A percentile compares a stretch with the other conserved stretches of the same genome.
phyloP scores from a whole-genome alignment of 2,329 filamentous ascomycete species.

The Fusarium metavorans region DNA sequence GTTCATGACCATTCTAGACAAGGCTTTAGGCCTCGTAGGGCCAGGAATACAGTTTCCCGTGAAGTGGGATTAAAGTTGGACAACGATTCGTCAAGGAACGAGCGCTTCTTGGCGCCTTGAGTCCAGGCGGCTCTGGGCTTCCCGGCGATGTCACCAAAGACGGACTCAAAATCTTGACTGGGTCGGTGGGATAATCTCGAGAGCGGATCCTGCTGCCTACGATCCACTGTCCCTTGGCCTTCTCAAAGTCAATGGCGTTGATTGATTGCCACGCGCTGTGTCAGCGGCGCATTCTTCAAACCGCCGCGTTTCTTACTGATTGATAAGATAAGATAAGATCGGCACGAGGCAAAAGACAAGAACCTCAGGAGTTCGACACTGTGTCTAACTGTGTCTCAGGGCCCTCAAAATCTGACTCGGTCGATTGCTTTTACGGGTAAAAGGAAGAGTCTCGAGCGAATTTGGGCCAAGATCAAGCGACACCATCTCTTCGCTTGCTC shows the following conservation, averaged over 20 bases:
- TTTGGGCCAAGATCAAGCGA: not conserved
- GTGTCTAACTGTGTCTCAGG: not conserved
- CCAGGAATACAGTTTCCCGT: not conserved
- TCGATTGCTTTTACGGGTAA: not conserved
- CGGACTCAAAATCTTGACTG: not conserved
- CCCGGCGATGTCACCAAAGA: not conserved
- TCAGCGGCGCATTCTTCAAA: not conserved
- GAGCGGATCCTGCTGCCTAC: not conserved
- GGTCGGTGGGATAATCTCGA: not conserved
- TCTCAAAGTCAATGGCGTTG: not conserved
- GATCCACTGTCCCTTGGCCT: no score
- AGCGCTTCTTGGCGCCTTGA: conserved; percentile 1
- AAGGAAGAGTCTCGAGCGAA: not conserved
- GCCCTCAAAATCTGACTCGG: not conserved
- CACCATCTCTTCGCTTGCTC: not conserved
- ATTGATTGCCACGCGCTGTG: not conserved
- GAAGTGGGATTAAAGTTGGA: not conserved
- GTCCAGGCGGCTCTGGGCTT: not conserved
- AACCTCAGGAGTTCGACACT: not conserved
- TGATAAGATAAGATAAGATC: conserved; percentile 31
- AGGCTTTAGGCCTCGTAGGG: not conserved
- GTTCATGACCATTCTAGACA: not conserved
- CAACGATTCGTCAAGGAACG: not conserved
- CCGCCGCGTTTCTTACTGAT: conserved; percentile 4
- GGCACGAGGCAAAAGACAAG: not conserved